These are phyloP conservation scores for Pleurotus djamor DNA, from an alignment of 768 basidiomycete species.

Conservation along the genomic window DNA sequence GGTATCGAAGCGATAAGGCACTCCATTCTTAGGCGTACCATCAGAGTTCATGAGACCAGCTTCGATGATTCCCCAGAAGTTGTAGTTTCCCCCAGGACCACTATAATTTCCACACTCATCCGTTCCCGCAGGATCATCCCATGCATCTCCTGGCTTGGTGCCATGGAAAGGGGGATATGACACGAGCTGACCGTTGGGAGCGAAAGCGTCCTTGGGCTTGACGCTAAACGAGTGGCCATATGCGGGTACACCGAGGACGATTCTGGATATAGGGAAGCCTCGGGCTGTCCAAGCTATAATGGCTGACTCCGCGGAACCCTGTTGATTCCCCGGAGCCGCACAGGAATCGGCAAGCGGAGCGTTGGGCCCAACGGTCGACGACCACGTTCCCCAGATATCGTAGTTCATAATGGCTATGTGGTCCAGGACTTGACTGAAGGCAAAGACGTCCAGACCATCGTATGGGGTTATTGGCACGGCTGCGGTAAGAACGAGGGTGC, in stretches of 20 bases:
- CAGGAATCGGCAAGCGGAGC: conserved; percentile 80
- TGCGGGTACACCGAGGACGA: conserved; percentile 80
- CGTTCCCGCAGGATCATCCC: conserved; percentile 32
- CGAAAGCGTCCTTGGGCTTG: conserved; percentile 29
- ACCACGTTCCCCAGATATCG: conserved; percentile 56
- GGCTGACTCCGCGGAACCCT: conserved; percentile 72
- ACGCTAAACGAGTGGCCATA: conserved; percentile 79
- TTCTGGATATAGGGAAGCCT: conserved; percentile 63
- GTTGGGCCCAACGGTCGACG: conserved; percentile 69
- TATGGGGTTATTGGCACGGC: conserved; percentile 42
- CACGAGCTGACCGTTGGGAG: too few species aligned
- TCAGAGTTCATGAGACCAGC: conserved; percentile 49
- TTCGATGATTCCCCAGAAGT: conserved; percentile 60
- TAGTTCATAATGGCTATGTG: conserved; percentile 66
- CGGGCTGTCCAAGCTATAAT: conserved; percentile 72
- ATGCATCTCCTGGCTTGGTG: conserved; percentile 40
- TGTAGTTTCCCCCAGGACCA: conserved; percentile 46
- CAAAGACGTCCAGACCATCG: conserved; percentile 55
- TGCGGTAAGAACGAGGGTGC: conserved; percentile 55
- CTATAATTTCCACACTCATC: conserved; percentile 49
- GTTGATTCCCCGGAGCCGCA: conserved; percentile 46
- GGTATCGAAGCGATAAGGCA: conserved; percentile 55
- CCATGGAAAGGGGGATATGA: too few species aligned
- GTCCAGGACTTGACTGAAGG: conserved; percentile 63
- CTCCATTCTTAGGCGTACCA: conserved; percentile 44